phyloP scores from a whole-genome alignment of 139 green algal genomes.

The Coccomyxa sp. region DNA sequence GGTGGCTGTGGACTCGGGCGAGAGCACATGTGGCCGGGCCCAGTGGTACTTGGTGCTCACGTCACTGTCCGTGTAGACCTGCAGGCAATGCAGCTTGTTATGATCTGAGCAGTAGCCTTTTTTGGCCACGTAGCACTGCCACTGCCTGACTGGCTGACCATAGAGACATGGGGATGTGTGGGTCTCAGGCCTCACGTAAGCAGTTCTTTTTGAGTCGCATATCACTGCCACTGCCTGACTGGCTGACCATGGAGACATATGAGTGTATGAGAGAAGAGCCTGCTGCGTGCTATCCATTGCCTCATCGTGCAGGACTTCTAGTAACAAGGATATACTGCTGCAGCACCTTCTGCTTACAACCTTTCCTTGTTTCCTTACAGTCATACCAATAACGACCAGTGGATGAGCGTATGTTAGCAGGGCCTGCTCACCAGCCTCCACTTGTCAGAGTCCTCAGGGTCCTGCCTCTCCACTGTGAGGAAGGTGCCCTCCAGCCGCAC shows the following conservation, averaged over 20 bases:
- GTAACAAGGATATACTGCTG: background rate
- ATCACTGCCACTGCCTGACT: too few relatives aligned
- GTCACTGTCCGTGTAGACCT: constrained; percentile 24
- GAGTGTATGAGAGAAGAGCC: too few relatives aligned
- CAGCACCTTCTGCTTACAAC: too few relatives aligned
- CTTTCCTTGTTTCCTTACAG: too few relatives aligned
- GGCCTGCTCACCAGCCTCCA: constrained; percentile 15
- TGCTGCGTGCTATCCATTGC: too few relatives aligned
- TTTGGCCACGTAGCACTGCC: too few relatives aligned
- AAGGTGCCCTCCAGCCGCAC: constrained; percentile 61
- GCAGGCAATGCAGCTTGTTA: background rate
- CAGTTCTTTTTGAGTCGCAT: too few relatives aligned
- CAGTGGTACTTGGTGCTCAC: constrained; percentile 58
- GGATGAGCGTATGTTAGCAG: background rate
- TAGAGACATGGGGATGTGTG: too few relatives aligned
- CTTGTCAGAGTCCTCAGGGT: background rate
- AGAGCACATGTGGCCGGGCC: constrained; percentile 38
- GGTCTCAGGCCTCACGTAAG: too few relatives aligned
- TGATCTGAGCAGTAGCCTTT: background rate
- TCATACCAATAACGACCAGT: too few relatives aligned
- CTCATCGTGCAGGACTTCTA: background rate
- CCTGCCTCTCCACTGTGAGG: constrained; percentile 53
- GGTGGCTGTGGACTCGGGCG: constrained; percentile 54
- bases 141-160: too few relatives aligned
- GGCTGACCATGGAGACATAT: too few relatives aligned